These are phyloP conservation scores for Populus simonii DNA, from an alignment of 345 rosid species.

Conservation along the genomic window DNA sequence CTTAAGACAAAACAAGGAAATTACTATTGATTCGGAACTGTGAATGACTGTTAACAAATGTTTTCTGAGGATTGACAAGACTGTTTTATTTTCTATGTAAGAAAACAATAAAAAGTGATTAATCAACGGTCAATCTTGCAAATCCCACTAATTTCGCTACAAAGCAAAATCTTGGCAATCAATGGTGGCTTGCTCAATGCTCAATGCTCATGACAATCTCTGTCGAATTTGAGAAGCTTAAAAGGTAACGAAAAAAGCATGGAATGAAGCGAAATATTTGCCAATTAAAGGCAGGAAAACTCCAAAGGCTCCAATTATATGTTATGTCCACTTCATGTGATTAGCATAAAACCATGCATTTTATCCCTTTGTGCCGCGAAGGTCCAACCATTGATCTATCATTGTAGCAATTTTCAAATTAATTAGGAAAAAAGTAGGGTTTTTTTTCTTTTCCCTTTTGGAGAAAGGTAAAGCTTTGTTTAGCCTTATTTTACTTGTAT, in stretches of 20 bases:
- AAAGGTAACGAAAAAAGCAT: neutral
- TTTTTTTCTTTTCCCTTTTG: too few relatives aligned
- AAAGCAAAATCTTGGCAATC: conserved; percentile 18
- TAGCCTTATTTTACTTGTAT: too few relatives aligned
- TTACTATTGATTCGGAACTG: too few relatives aligned
- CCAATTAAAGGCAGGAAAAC: conserved; percentile 4
- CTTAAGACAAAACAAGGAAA: too few relatives aligned
- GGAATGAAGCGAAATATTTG: neutral
- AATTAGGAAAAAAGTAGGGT: neutral
- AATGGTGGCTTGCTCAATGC: conserved; percentile 1
- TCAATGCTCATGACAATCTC: neutral
- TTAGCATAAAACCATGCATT: conserved; percentile 18
- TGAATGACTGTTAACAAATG: too few relatives aligned
- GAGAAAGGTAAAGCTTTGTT: too few relatives aligned
- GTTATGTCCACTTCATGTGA: conserved; percentile 36
- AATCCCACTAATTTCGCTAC: conserved; percentile 26
- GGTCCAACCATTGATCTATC: neutral
- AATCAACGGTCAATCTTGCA: neutral
- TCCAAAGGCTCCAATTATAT: conserved; percentile 25
- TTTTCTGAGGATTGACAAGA: too few relatives aligned
- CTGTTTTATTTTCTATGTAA: too few relatives aligned
- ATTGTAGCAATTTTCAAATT: neutral
- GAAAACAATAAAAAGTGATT: too few relatives aligned
- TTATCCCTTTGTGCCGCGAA: conserved; percentile 4
- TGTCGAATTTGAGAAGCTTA: conserved; percentile 5